A percentile compares a stretch with the other conserved stretches of the same genome.
Conservation (phyloP, 2,329 filamentous ascomycete species). For the Lasiodiplodia gonubiensis region DNA sequence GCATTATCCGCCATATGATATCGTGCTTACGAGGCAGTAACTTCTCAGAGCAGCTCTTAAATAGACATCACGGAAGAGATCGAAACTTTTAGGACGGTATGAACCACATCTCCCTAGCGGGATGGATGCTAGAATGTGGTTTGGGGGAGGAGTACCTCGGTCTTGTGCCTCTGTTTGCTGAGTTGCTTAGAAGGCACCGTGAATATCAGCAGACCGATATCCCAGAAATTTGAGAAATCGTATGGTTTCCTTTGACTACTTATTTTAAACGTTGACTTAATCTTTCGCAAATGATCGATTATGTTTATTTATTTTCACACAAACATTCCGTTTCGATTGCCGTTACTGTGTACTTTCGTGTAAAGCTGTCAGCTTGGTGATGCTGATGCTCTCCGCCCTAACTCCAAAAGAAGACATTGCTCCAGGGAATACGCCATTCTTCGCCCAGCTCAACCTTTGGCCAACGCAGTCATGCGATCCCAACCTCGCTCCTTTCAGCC, state of each 20-base stretch:
- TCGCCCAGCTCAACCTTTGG: not conserved
- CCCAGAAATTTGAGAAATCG: not conserved
- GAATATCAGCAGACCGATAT: not conserved
- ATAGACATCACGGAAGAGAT: no score
- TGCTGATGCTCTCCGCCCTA: not conserved
- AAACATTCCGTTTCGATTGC: not conserved
- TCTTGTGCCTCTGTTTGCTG: no score
- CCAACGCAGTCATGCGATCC: conserved; percentile 13
- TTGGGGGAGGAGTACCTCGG: no score
- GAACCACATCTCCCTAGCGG: no score
- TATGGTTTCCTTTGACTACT: not conserved
- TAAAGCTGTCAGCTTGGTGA: not conserved
- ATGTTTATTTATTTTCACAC: not conserved
- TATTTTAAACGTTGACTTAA: not conserved
- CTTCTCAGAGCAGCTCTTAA: not conserved
- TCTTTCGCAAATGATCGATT: not conserved
- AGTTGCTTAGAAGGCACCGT: no score
- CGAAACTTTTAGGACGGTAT: no score
- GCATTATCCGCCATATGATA: conserved; percentile 41
- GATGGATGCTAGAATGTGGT: no score
- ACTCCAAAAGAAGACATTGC: not conserved
- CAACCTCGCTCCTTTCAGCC: conserved; percentile 11
- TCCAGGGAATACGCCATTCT: not conserved
- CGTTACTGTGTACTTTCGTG: not conserved
- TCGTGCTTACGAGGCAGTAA: conserved; percentile 31